A percentile compares a stretch with the other conserved stretches of the same genome.
Conservation (phyloP, 2,329 filamentous ascomycete species). For the Botrytis hyacinthi region DNA sequence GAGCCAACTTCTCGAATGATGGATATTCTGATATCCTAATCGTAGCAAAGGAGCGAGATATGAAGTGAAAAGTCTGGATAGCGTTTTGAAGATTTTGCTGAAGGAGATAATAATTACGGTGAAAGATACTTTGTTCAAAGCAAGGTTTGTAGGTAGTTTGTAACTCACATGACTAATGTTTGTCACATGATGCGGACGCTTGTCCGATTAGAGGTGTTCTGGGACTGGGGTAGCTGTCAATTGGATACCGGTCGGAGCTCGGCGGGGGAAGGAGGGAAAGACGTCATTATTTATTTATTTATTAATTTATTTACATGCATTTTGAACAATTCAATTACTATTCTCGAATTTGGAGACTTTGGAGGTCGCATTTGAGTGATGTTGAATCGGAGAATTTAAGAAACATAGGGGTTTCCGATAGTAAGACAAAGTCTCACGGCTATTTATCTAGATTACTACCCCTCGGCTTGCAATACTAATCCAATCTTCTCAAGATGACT, state of each 20-base stretch:
- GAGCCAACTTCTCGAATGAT: conserved; percentile 14
- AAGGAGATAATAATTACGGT: not conserved
- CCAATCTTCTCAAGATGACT: not conserved
- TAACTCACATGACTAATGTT: not conserved
- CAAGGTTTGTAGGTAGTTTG: not conserved
- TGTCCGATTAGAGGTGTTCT: not conserved
- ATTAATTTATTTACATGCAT: not conserved
- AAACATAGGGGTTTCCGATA: not conserved
- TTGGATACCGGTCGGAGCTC: not conserved
- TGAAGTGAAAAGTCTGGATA: not conserved
- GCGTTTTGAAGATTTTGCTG: not conserved
- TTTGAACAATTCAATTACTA: not conserved
- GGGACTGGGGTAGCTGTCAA: not conserved
- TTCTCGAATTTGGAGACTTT: not conserved
- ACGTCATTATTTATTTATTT: not conserved
- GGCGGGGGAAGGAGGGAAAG: not conserved
- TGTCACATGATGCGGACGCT: not conserved
- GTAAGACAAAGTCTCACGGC: not conserved
- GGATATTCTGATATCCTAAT: not conserved
- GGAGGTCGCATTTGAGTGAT: not conserved
- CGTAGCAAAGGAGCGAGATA: not conserved
- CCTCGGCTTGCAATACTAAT: not conserved
- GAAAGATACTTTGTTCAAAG: conserved; percentile 9
- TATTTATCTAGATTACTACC: not conserved
- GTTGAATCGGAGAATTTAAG: not conserved